These are phyloP conservation scores for Geotrichum reessii DNA, from an alignment of 1,139 yeast genomes.

Conservation along the genomic window DNA sequence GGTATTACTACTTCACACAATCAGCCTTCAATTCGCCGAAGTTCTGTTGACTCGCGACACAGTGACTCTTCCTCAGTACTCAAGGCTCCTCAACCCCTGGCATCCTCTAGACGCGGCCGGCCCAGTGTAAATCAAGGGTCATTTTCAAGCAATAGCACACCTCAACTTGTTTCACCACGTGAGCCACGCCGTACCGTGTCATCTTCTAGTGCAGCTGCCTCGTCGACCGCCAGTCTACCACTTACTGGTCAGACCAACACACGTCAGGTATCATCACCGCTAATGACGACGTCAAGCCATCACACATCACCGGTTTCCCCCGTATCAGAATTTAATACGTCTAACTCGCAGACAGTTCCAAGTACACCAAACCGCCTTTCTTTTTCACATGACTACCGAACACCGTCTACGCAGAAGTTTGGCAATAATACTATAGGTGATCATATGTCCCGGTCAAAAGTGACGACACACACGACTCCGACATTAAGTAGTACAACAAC, in stretches of 20 bases:
- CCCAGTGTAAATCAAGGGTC: conserved; percentile 2
- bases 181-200: neutral
- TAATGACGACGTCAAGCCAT: neutral
- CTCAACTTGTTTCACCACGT: neutral
- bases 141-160: neutral
- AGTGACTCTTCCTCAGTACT: neutral
- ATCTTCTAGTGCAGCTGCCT: neutral
- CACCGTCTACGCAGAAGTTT: neutral
- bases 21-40: neutral
- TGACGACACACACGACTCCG: neutral
- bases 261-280: neutral
- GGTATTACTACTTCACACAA: neutral
- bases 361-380: neutral
- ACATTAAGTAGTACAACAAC: neutral
- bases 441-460: neutral
- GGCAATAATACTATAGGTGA: neutral
- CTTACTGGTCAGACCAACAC: neutral
- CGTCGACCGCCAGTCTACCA: neutral
- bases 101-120: neutral
- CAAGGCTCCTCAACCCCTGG: conserved; percentile 1
- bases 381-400: neutral
- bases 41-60: neutral
- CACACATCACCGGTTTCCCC: neutral
- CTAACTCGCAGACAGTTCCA: neutral
- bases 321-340: neutral